phyloP scores from a whole-genome alignment of 495 filamentous ascomycete species.

The Lasiosphaeris hirsuta region DNA sequence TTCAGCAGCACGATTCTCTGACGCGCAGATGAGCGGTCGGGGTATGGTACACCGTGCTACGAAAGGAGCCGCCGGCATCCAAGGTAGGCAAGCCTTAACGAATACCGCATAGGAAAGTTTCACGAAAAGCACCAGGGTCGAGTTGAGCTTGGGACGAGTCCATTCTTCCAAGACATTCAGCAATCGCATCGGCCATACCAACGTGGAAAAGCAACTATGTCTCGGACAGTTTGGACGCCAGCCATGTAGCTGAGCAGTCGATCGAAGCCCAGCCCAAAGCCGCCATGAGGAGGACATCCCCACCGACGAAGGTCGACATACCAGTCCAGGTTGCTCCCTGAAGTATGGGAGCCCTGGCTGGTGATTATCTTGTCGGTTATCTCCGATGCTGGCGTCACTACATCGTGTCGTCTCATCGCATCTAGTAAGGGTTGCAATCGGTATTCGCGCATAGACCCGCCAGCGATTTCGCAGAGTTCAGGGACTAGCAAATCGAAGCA shows the following conservation, averaged over 20 bases:
- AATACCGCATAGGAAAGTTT: conserved; percentile 30
- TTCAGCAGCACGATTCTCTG: too few species aligned
- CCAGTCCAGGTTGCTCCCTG: conserved; percentile 64
- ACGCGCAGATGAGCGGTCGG: too few species aligned
- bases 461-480: conserved; percentile 82
- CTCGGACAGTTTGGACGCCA: conserved; percentile 79
- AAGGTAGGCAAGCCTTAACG: conserved; percentile 40
- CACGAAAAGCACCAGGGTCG: conserved; percentile 20
- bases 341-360: neutral
- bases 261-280: conserved; percentile 94
- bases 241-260: conserved; percentile 81
- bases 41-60: neutral
- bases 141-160: neutral
- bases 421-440: conserved; percentile 64
- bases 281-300: conserved; percentile 93
- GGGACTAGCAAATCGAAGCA: conserved; percentile 96
- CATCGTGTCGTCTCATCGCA: conserved; percentile 58
- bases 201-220: conserved; percentile 84
- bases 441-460: conserved; percentile 92
- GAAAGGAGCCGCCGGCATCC: conserved; percentile 20
- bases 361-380: conserved; percentile 6
- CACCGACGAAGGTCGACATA: conserved; percentile 92
- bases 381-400: conserved; percentile 12
- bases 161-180: conserved; percentile 39
- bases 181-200: conserved; percentile 92